These are phyloP conservation scores for Mortierella polycephala DNA, from an alignment of 371 early-diverging fungal genomes.

Conservation along the genomic window DNA sequence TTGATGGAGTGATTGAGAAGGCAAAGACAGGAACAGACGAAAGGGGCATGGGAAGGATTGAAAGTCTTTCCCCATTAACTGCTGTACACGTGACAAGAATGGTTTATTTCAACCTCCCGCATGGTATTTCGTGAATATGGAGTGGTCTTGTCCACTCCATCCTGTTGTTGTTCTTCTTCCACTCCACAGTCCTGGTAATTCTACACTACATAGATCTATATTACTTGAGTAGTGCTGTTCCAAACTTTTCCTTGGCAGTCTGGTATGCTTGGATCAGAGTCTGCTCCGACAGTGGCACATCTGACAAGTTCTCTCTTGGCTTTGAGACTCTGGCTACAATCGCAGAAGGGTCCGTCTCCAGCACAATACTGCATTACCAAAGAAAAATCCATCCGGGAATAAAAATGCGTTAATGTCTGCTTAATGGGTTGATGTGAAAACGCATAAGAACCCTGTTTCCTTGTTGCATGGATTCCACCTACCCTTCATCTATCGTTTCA, in stretches of 20 bases:
- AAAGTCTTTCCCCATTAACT: too few relatives aligned
- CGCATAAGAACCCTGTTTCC: not conserved
- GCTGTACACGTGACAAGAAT: too few relatives aligned
- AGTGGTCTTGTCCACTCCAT: not conserved
- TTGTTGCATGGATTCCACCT: constrained; percentile 24
- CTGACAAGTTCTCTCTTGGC: constrained; percentile 80
- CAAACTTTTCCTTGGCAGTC: constrained; percentile 89
- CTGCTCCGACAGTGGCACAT: constrained; percentile 92
- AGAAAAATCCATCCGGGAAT: not conserved
- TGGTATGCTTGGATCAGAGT: constrained; percentile 90
- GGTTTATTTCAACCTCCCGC: too few relatives aligned
- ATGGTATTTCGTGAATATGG: too few relatives aligned
- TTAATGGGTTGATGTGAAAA: not conserved
- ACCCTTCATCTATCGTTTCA: constrained; percentile 97
- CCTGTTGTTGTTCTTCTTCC: too few relatives aligned
- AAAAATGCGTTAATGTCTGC: not conserved
- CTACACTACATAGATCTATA: not conserved
- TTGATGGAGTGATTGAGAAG: too few relatives aligned
- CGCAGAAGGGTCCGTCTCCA: constrained; percentile 90
- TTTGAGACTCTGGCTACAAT: constrained; percentile 94
- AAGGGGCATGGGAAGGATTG: too few relatives aligned
- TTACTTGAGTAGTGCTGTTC: constrained; percentile 80
- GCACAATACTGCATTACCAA: constrained; percentile 67
- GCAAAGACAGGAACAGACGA: too few relatives aligned
- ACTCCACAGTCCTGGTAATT: too few relatives aligned